phyloP scores from a whole-genome alignment of 2,329 filamentous ascomycete species.

The Fusarium napiforme region DNA sequence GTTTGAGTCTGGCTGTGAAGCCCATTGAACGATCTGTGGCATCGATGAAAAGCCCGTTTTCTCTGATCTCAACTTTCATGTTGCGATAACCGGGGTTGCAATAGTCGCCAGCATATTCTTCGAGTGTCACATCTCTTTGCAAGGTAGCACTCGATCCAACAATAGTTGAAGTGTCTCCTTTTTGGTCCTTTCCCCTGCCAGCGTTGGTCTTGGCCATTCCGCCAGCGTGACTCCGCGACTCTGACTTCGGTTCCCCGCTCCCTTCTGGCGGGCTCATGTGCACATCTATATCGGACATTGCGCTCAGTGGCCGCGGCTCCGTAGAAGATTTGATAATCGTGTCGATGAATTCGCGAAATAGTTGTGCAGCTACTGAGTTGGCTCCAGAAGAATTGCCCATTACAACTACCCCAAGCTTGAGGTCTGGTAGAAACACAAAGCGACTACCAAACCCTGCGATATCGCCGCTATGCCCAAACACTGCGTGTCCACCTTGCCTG shows the following conservation, averaged over 20 bases:
- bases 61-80: conserved; percentile 34
- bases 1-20: conserved; percentile 39
- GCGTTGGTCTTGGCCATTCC: fast-evolving
- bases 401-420: conserved; percentile 42
- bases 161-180: too few species aligned
- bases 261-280: fast-evolving
- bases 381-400: conserved; percentile 41
- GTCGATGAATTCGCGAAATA: conserved; percentile 39
- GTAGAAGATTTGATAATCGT: conserved; percentile 8
- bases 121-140: conserved; percentile 12
- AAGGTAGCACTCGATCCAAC: not conserved
- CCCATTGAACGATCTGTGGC: conserved; percentile 45
- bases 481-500: conserved; percentile 34
- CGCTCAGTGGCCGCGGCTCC: not conserved
- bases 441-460: conserved; percentile 41
- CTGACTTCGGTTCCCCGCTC: fast-evolving
- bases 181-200: fast-evolving
- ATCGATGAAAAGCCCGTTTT: conserved; percentile 39
- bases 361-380: conserved; percentile 18
- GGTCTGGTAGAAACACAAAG: conserved; percentile 44
- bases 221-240: fast-evolving
- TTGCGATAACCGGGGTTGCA: conserved; percentile 44
- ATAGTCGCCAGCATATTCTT: conserved; percentile 38
- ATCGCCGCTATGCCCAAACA: conserved; percentile 43
- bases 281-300: fast-evolving